Evolutionary conservation across 73 alveolate genomes (phyloP).

Genomic region (Paraurostyla sp.): DNA sequence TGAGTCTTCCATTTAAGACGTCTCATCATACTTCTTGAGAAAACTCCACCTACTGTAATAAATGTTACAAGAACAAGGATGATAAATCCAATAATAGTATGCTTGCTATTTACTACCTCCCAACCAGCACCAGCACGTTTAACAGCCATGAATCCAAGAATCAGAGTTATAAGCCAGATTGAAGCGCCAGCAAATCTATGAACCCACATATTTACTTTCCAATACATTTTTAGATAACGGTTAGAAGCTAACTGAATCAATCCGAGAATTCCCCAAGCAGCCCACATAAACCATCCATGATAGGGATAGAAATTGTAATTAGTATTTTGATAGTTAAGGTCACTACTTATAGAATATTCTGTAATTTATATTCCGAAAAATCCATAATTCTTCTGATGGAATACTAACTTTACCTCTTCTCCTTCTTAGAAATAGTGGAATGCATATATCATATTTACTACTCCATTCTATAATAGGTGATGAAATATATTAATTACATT

Average conservation of each 20-base stretch:
- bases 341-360: not conserved
- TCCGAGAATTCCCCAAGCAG: constrained; percentile 34
- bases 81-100: not conserved
- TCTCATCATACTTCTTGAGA: constrained; percentile 24
- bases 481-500: too few relatives aligned
- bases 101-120: not conserved
- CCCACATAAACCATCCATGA: constrained; percentile 43
- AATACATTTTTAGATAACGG: not conserved
- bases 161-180: not conserved
- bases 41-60: constrained; percentile 35
- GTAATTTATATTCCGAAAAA: not conserved
- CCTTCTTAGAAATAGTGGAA: not conserved
- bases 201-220: constrained; percentile 45
- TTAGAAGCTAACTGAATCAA: not conserved
- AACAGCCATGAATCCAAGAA: not conserved
- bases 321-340: not conserved
- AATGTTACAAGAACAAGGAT: not conserved
- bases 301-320: not conserved
- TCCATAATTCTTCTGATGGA: not conserved
- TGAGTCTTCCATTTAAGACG: constrained; percentile 10
- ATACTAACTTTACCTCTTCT: not conserved
- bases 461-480: not conserved
- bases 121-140: not conserved
- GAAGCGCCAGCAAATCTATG: constrained; percentile 40
- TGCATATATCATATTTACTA: not conserved